Conservation (phyloP, 1,284 basidiomycete genomes). For the Moesziomyces parantarcticus region DNA sequence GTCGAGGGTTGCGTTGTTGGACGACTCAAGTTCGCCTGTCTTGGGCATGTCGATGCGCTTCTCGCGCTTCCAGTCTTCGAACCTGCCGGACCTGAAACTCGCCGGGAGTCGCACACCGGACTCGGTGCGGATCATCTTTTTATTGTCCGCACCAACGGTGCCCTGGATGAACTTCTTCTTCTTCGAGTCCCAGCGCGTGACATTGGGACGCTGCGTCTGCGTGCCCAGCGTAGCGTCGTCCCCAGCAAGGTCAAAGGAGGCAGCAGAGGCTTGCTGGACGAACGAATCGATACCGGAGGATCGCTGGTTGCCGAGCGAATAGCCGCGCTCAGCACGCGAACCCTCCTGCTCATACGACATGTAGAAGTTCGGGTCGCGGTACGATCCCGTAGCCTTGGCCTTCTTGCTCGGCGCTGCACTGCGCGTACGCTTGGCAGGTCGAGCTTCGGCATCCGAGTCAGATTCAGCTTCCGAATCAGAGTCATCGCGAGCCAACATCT, state of each 20-base stretch:
- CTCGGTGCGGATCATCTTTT: constrained; percentile 93
- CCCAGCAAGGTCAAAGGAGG: constrained; percentile 83
- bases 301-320: constrained; percentile 43
- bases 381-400: constrained; percentile 68
- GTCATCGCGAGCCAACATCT: not conserved
- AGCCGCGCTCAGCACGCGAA: constrained; percentile 84
- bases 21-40: constrained; percentile 79
- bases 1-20: constrained; percentile 11
- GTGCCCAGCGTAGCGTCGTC: constrained; percentile 72
- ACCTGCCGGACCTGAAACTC: constrained; percentile 89
- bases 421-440: constrained; percentile 38
- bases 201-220: constrained; percentile 68
- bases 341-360: constrained; percentile 90
- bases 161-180: constrained; percentile 94
- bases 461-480: constrained; percentile 66
- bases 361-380: constrained; percentile 87
- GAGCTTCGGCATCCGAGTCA: constrained; percentile 69
- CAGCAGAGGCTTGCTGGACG: constrained; percentile 81
- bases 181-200: constrained; percentile 90
- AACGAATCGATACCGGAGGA: constrained; percentile 79
- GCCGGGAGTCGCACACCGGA: constrained; percentile 92
- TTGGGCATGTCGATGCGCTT: constrained; percentile 78
- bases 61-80: constrained; percentile 92
- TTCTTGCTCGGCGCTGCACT: constrained; percentile 9
- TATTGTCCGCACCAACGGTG: constrained; percentile 86